Base-by-base conservation (phyloP, 805 yeast species). In the Yarrowia sp. region DNA sequence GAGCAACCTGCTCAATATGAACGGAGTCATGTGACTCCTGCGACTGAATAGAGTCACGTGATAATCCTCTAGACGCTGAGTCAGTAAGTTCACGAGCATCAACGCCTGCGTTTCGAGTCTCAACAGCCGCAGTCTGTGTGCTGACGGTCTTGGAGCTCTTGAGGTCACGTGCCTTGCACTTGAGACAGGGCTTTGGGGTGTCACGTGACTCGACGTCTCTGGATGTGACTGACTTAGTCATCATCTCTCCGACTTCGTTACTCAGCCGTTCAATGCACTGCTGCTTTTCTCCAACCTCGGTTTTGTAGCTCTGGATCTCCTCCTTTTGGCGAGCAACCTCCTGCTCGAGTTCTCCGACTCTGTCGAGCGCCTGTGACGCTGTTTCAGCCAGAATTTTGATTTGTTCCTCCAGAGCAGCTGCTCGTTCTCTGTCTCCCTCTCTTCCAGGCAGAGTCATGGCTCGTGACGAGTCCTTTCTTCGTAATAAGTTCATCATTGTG, bases 281-380 rank as follows among this genome's bases (percentile, higher is more conserved):
- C 25, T 47, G 56, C 10, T 47, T 47, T 9, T 47, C 39, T 4
- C 24, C 56, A 9, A 47, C 9, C 16, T 47, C 39, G 3, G 22
- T 16, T 21, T 51, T 51, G 22, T 51, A 24, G 6, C 6, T 13
- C 5, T 33, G 24, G 7, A 33, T 10, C 13, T 51, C 42, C 32
- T 24, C 24, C 16, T 51, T 18, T 16, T 33, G 67, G 38, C 62
- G 66, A 4, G 46, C 65, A 10, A 68, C 66, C 35, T 66, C 66
- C 10, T 55, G 66, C 32, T 68, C 69, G 24, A 72, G 64, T 18
- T 64, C 64, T 12, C 62, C 56, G 13, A 66, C 67, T 39, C 67
- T 33, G 41, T 65, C 71, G 10, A 66, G 66, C 7, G 70, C 71
- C 18, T 63, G 60, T 3, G 70, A 62, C 5, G 70, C 70, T 0